Evolutionary conservation across 176 grass and related monocot species (phyloP).

Genomic region (Oryza glaberrima): DNA sequence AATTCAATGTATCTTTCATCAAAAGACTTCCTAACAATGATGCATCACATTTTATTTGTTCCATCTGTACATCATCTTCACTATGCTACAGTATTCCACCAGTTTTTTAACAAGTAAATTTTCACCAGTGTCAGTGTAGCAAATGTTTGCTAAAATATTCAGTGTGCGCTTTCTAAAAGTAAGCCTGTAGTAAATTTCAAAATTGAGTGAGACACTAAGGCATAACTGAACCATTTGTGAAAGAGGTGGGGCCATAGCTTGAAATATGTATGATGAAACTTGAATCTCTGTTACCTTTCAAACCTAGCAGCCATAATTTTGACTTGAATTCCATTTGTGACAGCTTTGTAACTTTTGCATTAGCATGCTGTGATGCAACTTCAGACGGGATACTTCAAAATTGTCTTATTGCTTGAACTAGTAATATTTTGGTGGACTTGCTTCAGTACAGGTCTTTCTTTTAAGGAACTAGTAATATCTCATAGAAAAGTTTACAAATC

Average conservation of each 20-base stretch:
- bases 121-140: not conserved
- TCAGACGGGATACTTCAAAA: not conserved
- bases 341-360: not conserved
- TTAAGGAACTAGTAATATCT: not conserved
- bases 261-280: not conserved
- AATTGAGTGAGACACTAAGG: not conserved
- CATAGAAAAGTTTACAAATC: not conserved
- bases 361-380: not conserved
- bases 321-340: not conserved
- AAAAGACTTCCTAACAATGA: not conserved
- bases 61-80: not conserved
- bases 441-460: not conserved
- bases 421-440: not conserved
- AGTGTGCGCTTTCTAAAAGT: not conserved
- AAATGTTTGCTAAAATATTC: constrained; percentile 11
- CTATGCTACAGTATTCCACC: not conserved
- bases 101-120: not conserved
- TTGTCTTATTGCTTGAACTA: not conserved
- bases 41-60: not conserved
- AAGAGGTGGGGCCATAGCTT: not conserved
- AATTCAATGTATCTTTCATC: not conserved
- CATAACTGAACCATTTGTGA: not conserved
- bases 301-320: not conserved
- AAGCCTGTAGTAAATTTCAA: not conserved
- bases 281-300: not conserved